A percentile compares a stretch with the other conserved stretches of the same genome.
phyloP scores from a whole-genome alignment of 805 yeast species.

The Candida chilensis region DNA sequence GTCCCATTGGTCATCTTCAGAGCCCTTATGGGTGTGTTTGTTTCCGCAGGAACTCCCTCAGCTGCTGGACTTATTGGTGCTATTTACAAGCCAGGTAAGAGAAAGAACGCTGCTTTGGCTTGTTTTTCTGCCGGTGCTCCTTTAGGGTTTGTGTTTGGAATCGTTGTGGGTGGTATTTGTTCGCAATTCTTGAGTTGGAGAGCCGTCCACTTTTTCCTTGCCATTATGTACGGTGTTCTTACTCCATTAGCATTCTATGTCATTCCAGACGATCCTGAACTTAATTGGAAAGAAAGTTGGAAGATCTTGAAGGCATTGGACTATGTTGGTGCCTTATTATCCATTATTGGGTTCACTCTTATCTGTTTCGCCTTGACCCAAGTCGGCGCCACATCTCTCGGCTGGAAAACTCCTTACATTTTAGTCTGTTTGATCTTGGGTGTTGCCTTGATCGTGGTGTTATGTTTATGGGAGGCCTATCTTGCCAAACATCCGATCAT shows the following conservation, averaged over 20 bases:
- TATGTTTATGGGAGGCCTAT: slow-evolving; percentile 26
- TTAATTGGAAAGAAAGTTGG: slow-evolving; percentile 13
- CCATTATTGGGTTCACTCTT: slow-evolving; percentile 26
- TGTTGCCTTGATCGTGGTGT: slow-evolving; percentile 15
- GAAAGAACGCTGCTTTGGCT: slow-evolving; percentile 34
- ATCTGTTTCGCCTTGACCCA: slow-evolving; percentile 35
- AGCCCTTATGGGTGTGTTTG: slow-evolving; percentile 32
- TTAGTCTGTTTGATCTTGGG: slow-evolving; percentile 32
- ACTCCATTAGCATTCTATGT: slow-evolving; percentile 12
- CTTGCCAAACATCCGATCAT: slow-evolving; percentile 33
- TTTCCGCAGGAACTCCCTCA: slow-evolving; percentile 36
- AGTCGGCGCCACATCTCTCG: slow-evolving; percentile 24
- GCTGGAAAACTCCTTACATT: slow-evolving; percentile 40
- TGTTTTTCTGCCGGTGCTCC: slow-evolving; percentile 38
- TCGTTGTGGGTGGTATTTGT: slow-evolving; percentile 34
- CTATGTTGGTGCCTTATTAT: slow-evolving; percentile 32
- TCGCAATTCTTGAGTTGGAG: slow-evolving; percentile 29
- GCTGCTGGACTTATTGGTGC: slow-evolving; percentile 37
- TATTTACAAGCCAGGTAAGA: slow-evolving; percentile 21
- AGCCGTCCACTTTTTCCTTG: slow-evolving; percentile 26
- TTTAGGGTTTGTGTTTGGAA: slow-evolving; percentile 32
- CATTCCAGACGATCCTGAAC: slow-evolving; percentile 23
- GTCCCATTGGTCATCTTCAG: slow-evolving; percentile 28
- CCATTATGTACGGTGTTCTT: slow-evolving; percentile 22
- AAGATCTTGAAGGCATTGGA: slow-evolving; percentile 18